phyloP scores from a whole-genome alignment of 2,329 filamentous ascomycete species.

The Emmonsia crescens region DNA sequence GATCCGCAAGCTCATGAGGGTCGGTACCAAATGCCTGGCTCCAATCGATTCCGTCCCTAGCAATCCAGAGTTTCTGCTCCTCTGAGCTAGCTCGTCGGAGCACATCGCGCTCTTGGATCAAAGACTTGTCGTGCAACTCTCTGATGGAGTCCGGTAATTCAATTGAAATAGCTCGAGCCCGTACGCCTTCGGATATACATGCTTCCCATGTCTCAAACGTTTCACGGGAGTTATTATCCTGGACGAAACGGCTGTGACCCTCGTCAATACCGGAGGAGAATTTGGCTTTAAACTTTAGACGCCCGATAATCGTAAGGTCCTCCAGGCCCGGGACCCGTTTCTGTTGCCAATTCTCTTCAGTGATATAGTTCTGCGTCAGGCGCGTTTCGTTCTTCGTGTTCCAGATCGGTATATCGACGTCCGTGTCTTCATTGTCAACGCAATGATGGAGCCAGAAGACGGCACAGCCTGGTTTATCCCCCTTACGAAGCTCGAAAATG shows the following conservation, averaged over 20 bases:
- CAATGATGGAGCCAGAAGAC: conserved; percentile 79
- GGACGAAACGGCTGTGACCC: conserved; percentile 71
- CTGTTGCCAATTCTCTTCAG: conserved; percentile 58
- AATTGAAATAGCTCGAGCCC: conserved; percentile 56
- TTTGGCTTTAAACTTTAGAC: conserved; percentile 64
- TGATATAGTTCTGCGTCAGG: conserved; percentile 86
- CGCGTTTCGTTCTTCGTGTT: conserved; percentile 63
- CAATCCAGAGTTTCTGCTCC: conserved; percentile 65
- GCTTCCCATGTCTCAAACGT: conserved; percentile 94
- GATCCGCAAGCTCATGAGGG: conserved; percentile 50
- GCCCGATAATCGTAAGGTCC: conserved; percentile 67
- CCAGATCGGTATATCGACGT: conserved; percentile 87
- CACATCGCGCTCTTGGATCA: conserved; percentile 70
- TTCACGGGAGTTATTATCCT: conserved; percentile 80
- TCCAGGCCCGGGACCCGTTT: conserved; percentile 58
- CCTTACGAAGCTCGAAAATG: conserved; percentile 70
- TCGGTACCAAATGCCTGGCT: conserved; percentile 74
- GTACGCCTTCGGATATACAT: conserved; percentile 77
- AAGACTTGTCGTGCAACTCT: conserved; percentile 67
- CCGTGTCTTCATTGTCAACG: conserved; percentile 63
- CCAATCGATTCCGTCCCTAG: conserved; percentile 75
- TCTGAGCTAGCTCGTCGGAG: conserved; percentile 55
- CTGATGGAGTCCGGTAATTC: conserved; percentile 64
- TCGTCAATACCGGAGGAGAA: conserved; percentile 89
- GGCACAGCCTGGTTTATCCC: conserved; percentile 66